Evolutionary conservation across 768 basidiomycete species (phyloP).

Genomic region (Tricholoma terreum): DNA sequence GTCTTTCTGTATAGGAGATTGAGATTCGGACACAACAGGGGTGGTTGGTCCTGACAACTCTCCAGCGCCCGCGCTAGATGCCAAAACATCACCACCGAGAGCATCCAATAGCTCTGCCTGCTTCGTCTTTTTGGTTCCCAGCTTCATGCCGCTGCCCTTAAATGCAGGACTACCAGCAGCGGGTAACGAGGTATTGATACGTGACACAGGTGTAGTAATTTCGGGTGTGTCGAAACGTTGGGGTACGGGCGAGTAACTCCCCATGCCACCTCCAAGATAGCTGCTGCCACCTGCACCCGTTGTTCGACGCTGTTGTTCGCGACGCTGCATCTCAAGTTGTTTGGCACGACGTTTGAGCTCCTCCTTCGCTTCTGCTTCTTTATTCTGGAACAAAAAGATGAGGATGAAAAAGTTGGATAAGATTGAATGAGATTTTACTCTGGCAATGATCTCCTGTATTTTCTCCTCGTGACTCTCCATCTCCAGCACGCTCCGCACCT

Average conservation of each 20-base stretch:
- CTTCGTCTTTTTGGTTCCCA: constrained; percentile 88
- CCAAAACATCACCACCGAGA: constrained; percentile 72
- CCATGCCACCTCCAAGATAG: constrained; percentile 63
- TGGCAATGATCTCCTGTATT: constrained; percentile 97
- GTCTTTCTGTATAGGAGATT: constrained; percentile 45
- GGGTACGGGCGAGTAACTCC: constrained; percentile 70
- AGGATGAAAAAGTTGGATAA: constrained; percentile 2
- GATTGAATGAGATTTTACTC: constrained; percentile 47
- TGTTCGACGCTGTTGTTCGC: constrained; percentile 85
- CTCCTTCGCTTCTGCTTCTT: constrained; percentile 98
- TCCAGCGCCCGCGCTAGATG: constrained; percentile 39
- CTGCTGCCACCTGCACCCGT: constrained; percentile 48
- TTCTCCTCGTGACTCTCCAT: constrained; percentile 94
- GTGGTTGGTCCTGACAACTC: constrained; percentile 49
- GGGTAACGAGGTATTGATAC: constrained; percentile 37
- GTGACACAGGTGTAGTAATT: constrained; percentile 36
- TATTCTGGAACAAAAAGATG: constrained; percentile 58
- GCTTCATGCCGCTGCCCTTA: constrained; percentile 95
- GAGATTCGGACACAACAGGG: constrained; percentile 39
- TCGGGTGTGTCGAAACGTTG: constrained; percentile 67
- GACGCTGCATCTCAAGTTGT: constrained; percentile 95
- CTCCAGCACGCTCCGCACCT: constrained; percentile 75
- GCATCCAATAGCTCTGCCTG: constrained; percentile 87
- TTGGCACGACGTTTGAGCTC: constrained; percentile 97
- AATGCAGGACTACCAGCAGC: constrained; percentile 72